Base-by-base conservation (phyloP, 2,329 filamentous ascomycete genomes). In the Zasmidium cellare region DNA sequence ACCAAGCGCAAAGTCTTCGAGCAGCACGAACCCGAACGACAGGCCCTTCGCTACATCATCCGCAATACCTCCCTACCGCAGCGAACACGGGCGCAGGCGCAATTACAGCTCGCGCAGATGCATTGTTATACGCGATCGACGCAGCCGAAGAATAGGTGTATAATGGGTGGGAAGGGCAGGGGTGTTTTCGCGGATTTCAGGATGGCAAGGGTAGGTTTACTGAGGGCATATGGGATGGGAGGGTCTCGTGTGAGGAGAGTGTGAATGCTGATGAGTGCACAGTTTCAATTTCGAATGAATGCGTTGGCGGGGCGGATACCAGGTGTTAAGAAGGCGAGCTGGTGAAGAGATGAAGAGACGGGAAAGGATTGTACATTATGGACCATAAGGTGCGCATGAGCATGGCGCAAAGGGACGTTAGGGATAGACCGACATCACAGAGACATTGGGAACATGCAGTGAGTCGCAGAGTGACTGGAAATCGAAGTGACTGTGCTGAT, bases 171-270 rank as follows among this genome's bases (percentile, higher is more conserved):
- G n/a, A 92, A 91, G 74, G 88, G 88, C 18, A 84, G 91, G 67
- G 91, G 92, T 87, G 82, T 99, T n/a, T 82, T 97, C 65, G 86
- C 91, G 57, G 93, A 94, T 72, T 99, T 99, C 71, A 91, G 92
- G 77, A 84, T 99, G 83, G 87, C 88, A 58, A 84, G 93, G 79
- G 93, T 97, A 83, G 74, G 91, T n/a, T 22, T 46, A 48, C 51
- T 57, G 14, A 41, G 11, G 6, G n/a, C 44, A 25, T 23, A 9
- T 23, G 24, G 16, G 46, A 14, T 7, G 16, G 45, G 46, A 11
- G 38, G 18, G 14, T 46, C 55, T 23, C 11, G n/a, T 28, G 25
- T 11, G 5, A 6, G 25, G 54, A 56, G 11, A 48, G 56, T 50
- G 55, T 31, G n/a, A 59, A 55, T 53, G 54, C 46, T 64, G 44